These are phyloP conservation scores for Cladosporium sp. DNA, from an alignment of 2,329 filamentous ascomycete species.

Conservation along the genomic window DNA sequence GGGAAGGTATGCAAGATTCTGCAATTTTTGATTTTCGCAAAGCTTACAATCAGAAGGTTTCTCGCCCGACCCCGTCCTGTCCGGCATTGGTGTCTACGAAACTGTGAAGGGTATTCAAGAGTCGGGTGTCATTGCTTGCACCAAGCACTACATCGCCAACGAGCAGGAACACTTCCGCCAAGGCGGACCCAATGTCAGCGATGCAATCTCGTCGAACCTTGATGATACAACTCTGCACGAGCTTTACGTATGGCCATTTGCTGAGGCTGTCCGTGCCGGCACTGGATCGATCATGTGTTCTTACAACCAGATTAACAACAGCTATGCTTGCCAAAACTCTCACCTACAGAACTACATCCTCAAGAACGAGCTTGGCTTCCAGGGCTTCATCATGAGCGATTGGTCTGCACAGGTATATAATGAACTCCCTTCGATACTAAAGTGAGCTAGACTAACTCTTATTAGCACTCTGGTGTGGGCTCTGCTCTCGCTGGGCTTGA, in stretches of 20 bases:
- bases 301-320: conserved; percentile 74
- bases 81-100: conserved; percentile 67
- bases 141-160: conserved; percentile 71
- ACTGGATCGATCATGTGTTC: conserved; percentile 54
- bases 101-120: conserved; percentile 77
- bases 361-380: conserved; percentile 76
- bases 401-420: conserved; percentile 55
- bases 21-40: too few species aligned
- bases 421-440: too few species aligned
- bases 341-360: conserved; percentile 70
- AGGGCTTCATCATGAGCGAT: conserved; percentile 73
- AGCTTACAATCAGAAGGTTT: too few species aligned
- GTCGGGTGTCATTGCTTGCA: conserved; percentile 76
- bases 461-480: conserved; percentile 57
- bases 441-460: too few species aligned
- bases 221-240: conserved; percentile 57
- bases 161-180: conserved; percentile 73
- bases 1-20: too few species aligned
- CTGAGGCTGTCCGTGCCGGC: conserved; percentile 48
- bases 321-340: conserved; percentile 74
- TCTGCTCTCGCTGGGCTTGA: conserved; percentile 71
- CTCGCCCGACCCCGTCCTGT: conserved; percentile 70
- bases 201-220: conserved; percentile 57
- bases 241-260: conserved; percentile 43
- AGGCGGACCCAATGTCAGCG: conserved; percentile 31